Evolutionary conservation across 2,329 filamentous ascomycete genomes (phyloP).

Genomic region (Anisogramma anomala): DNA sequence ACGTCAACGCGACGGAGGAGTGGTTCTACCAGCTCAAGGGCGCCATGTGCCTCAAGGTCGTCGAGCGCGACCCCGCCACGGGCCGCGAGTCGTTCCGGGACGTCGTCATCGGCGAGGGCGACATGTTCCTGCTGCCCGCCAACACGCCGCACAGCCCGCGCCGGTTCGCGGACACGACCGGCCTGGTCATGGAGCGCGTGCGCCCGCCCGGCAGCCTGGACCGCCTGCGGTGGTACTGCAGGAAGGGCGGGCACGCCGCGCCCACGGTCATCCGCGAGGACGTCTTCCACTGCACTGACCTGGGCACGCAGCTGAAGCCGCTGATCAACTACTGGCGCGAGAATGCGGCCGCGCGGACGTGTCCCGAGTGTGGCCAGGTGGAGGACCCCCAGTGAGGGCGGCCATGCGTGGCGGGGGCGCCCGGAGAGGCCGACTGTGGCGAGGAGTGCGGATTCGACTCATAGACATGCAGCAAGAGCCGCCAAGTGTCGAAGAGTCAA

Average conservation of each 20-base stretch:
- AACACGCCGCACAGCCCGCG: constrained; percentile 17
- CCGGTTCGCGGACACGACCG: constrained; percentile 16
- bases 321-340: constrained; percentile 16
- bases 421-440: neutral
- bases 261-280: constrained; percentile 16
- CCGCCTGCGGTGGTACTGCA: constrained; percentile 17
- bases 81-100: constrained; percentile 12
- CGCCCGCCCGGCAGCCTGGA: constrained; percentile 16
- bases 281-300: constrained; percentile 15
- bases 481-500: too few relatives aligned
- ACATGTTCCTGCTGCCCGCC: constrained; percentile 16
- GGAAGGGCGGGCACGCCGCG: constrained; percentile 15
- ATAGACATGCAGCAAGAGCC: too few relatives aligned
- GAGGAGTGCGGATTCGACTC: neutral
- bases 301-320: constrained; percentile 17
- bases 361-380: constrained; percentile 9
- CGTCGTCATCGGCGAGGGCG: constrained; percentile 15
- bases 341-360: constrained; percentile 14
- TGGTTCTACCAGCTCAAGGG: constrained; percentile 19
- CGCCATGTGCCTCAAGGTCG: constrained; percentile 16
- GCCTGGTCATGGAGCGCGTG: constrained; percentile 17
- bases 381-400: constrained; percentile 11
- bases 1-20: constrained; percentile 18
- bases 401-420: neutral
- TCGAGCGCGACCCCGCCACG: constrained; percentile 8